Conservation (phyloP, 768 basidiomycete species). For the Amanita subjunquillea region DNA sequence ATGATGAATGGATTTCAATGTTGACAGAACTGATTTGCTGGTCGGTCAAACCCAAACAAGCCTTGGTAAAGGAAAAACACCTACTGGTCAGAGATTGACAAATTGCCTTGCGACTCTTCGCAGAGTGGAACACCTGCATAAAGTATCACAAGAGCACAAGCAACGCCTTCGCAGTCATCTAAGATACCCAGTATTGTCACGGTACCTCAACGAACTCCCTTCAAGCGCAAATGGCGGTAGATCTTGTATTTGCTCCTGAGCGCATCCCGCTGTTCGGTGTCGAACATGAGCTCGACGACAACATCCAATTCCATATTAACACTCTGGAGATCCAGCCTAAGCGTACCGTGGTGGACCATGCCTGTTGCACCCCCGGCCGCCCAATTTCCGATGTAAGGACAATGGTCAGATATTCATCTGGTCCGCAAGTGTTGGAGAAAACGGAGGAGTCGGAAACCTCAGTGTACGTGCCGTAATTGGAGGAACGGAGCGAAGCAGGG, state of each 20-base stretch:
- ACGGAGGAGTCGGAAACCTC: not conserved
- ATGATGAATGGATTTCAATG: slow-evolving; percentile 10
- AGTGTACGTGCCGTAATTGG: slow-evolving; percentile 3
- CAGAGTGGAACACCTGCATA: slow-evolving; percentile 8
- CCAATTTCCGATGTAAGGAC: slow-evolving; percentile 12
- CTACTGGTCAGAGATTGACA: slow-evolving; percentile 9
- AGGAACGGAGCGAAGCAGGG: slow-evolving; percentile 7
- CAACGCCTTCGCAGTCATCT: slow-evolving; percentile 10
- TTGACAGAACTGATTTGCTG: slow-evolving; percentile 8
- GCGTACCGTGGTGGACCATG: slow-evolving; percentile 11
- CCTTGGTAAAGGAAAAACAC: slow-evolving; percentile 2
- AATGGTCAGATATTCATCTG: slow-evolving; percentile 10
- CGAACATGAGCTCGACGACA: slow-evolving; percentile 10
- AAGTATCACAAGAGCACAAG: slow-evolving; percentile 9
- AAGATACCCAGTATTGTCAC: slow-evolving; percentile 9
- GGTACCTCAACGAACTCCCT: slow-evolving; percentile 9
- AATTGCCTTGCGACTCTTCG: not conserved
- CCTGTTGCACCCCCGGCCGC: slow-evolving; percentile 9
- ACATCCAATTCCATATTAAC: slow-evolving; percentile 9
- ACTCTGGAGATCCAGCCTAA: slow-evolving; percentile 6
- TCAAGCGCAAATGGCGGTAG: slow-evolving; percentile 9
- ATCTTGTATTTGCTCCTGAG: slow-evolving; percentile 10
- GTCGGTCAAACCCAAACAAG: slow-evolving; percentile 3
- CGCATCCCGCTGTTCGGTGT: slow-evolving; percentile 9
- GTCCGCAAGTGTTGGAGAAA: not conserved